These are phyloP conservation scores for Lactarius psammicola DNA, from an alignment of 768 basidiomycete genomes.

Conservation along the genomic window DNA sequence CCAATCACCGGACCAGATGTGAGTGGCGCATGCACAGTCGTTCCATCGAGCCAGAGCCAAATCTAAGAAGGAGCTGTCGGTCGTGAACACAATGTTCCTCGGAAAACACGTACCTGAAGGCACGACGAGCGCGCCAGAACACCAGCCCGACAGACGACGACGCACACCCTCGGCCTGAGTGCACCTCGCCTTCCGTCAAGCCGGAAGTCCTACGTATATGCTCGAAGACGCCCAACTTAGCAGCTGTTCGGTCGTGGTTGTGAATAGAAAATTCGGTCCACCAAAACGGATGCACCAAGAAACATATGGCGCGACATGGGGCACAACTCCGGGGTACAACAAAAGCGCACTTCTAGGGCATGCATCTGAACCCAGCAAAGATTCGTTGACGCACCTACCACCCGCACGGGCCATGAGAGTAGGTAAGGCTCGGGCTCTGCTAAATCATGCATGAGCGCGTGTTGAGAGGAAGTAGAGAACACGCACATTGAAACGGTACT, in stretches of 20 bases:
- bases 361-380: neutral
- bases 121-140: neutral
- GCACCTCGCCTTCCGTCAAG: neutral
- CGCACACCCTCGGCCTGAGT: slow-evolving; percentile 12
- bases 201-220: neutral
- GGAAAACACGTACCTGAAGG: neutral
- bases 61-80: neutral
- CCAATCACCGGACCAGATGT: neutral
- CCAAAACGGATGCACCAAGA: neutral
- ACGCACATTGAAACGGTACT: neutral
- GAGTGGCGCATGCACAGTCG: neutral
- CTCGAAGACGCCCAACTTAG: neutral
- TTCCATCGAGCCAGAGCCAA: neutral
- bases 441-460: neutral
- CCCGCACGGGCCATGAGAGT: neutral
- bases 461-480: neutral
- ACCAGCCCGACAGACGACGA: slow-evolving; percentile 3
- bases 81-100: neutral
- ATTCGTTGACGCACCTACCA: neutral
- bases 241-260: neutral
- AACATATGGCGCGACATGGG: neutral
- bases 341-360: neutral
- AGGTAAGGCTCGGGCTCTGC: neutral
- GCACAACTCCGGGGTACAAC: neutral
- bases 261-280: neutral